Evolutionary conservation across 768 basidiomycete species (phyloP).

Genomic region (Lentinula edodes): DNA sequence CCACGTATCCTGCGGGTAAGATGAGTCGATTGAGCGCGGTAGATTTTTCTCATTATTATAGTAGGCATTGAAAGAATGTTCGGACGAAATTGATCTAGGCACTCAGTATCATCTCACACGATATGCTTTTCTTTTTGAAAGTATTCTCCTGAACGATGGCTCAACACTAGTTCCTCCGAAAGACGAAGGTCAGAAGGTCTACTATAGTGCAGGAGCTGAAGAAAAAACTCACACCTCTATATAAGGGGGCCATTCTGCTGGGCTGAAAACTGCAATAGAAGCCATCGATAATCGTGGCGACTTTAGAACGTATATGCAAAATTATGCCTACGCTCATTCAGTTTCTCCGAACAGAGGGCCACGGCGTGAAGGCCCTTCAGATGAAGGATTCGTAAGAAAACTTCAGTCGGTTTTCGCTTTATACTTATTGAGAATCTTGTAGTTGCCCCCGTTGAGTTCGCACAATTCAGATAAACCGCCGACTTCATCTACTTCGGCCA

Average conservation of each 20-base stretch:
- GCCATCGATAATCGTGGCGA: constrained; percentile 92
- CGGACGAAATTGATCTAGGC: constrained; percentile 96
- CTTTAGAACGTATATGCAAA: constrained; percentile 96
- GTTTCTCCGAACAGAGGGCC: constrained; percentile 58
- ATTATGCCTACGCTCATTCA: constrained; percentile 89
- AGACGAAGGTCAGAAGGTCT: constrained; percentile 50
- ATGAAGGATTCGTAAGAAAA: constrained; percentile 89
- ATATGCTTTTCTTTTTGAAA: constrained; percentile 93
- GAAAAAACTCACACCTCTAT: neutral
- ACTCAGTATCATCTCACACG: constrained; percentile 95
- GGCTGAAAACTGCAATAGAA: constrained; percentile 84
- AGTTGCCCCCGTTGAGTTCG: constrained; percentile 62
- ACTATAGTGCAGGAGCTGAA: neutral
- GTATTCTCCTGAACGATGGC: constrained; percentile 84
- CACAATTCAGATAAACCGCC: constrained; percentile 22
- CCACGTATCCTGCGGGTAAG: constrained; percentile 85
- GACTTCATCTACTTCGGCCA: constrained; percentile 17
- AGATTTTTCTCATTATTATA: constrained; percentile 4
- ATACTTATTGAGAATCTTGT: constrained; percentile 6
- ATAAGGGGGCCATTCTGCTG: constrained; percentile 27
- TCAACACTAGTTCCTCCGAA: constrained; percentile 71
- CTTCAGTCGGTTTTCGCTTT: neutral
- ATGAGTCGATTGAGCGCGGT: neutral
- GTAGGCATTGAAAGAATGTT: constrained; percentile 88
- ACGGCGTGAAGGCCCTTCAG: constrained; percentile 80